These are phyloP conservation scores for Cordyceps pruinosa DNA, from an alignment of 2,329 filamentous ascomycete species.

Conservation along the genomic window DNA sequence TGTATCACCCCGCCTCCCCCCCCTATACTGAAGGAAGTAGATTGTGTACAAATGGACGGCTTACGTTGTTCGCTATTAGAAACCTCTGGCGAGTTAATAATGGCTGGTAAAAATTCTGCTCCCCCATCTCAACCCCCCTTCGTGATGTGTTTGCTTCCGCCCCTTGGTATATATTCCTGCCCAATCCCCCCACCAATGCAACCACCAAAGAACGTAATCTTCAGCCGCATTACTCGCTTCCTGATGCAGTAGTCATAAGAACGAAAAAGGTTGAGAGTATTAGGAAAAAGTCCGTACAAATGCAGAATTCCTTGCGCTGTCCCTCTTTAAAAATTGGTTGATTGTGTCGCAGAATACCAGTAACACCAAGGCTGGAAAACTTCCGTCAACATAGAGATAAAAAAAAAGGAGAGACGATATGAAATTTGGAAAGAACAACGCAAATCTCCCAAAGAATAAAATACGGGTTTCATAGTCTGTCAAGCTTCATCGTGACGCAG, in stretches of 20 bases:
- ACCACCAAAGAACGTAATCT: neutral
- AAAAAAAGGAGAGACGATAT: no score
- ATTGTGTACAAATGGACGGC: neutral
- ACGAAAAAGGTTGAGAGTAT: neutral
- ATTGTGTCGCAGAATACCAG: neutral
- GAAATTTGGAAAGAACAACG: no score
- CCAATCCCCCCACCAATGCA: neutral
- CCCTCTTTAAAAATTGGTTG: neutral
- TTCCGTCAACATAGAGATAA: neutral
- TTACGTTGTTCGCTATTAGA: constrained; percentile 3
- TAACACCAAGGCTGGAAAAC: neutral
- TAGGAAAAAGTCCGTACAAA: neutral
- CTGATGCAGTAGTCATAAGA: neutral
- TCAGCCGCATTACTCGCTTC: neutral
- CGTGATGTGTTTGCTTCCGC: neutral
- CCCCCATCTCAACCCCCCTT: neutral
- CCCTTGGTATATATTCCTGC: constrained; percentile 5
- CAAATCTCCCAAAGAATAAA: neutral
- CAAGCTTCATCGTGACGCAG: constrained; percentile 24
- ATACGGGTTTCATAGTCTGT: neutral
- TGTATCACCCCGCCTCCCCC: neutral
- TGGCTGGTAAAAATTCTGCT: neutral
- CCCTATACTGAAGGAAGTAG: no score
- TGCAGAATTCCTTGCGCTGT: neutral
- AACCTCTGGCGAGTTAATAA: neutral